Conservation (phyloP, 1,139 yeast species). For the Komagataea norvegica region DNA sequence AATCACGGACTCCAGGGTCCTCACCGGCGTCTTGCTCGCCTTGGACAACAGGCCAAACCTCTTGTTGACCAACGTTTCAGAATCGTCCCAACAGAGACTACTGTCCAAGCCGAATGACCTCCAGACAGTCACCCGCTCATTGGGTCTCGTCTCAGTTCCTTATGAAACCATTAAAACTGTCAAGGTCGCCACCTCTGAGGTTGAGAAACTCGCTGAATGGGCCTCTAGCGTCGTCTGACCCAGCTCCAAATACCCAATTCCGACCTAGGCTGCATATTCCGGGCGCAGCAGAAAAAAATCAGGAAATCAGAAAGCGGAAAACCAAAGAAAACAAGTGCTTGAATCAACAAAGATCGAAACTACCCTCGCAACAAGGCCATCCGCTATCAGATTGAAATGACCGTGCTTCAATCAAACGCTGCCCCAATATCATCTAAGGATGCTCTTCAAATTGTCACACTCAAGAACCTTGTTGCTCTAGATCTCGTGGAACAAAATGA, state of each 20-base stretch:
- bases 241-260: background rate
- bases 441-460: slow-evolving; percentile 22
- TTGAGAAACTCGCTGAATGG: slow-evolving; percentile 25
- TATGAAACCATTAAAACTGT: slow-evolving; percentile 26
- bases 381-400: slow-evolving; percentile 13
- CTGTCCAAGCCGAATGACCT: slow-evolving; percentile 18
- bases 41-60: slow-evolving; percentile 37
- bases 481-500: slow-evolving; percentile 25
- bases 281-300: too few relatives aligned
- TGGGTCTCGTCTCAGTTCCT: slow-evolving; percentile 36
- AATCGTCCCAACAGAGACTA: slow-evolving; percentile 15
- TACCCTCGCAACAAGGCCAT: too few relatives aligned
- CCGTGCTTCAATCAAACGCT: slow-evolving; percentile 20
- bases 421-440: slow-evolving; percentile 16
- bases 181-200: slow-evolving; percentile 24
- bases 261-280: too few relatives aligned
- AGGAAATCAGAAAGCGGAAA: background rate
- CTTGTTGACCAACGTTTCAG: slow-evolving; percentile 28
- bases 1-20: slow-evolving; percentile 29
- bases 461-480: slow-evolving; percentile 25
- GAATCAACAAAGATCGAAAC: too few relatives aligned
- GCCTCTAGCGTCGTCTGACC: slow-evolving; percentile 13
- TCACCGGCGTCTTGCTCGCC: slow-evolving; percentile 33
- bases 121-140: slow-evolving; percentile 21
- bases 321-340: slow-evolving; percentile 17